Evolutionary conservation across 345 rosid species (phyloP), one percentile per base, ranked within the genome.

Genomic region (Hibiscus tridactylites): DNA sequence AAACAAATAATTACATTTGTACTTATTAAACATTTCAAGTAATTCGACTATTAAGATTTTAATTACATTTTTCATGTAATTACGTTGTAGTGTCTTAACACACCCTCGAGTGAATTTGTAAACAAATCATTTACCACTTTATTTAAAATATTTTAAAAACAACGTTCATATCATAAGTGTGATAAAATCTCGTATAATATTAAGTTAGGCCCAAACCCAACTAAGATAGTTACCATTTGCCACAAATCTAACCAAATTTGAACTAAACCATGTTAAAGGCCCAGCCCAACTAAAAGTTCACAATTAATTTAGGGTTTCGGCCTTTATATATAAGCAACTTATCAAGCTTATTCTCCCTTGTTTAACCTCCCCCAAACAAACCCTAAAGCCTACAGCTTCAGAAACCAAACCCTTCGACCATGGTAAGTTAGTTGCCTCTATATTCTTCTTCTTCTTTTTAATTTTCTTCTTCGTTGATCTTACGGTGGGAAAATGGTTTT

Each of bases 321-420:
- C 37, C 37, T 59, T 59, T 28, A 28, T 59, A 58, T 57, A 58
- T 26, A 28, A 62, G 6, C 33, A 59, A 44, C 74, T 44, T 71
- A 46, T 26, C 44, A 1, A 7, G 4, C 4, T 7, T 29, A 3
- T 17, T 15, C 1, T 4, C 1, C 4, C 29, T 71, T 16, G n/a
- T 26, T 65, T 8, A 0, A 0, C 46, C 29, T 19, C 37, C 37
- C 1, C 62, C 35, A 2, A n/a, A 10, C 54, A 77, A 77, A 79
- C 80, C 80, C 84, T 72, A 81, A 80, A 77, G 74, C 84, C 80
- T 29, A 15, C 79, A 37, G 75, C 60, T 39, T 35, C 50, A 15
- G 44, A 26, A 16, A 24, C 50, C 37, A 13, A 65, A n/a, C 6
- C 46, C 5, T 9, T 67, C 79, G 57, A 74, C 64, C 70, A 83